Percentiles rank a stretch among this genome's conserved stretches.
Conservation (phyloP, 768 basidiomycete genomes). For the Tricholoma sp. region DNA sequence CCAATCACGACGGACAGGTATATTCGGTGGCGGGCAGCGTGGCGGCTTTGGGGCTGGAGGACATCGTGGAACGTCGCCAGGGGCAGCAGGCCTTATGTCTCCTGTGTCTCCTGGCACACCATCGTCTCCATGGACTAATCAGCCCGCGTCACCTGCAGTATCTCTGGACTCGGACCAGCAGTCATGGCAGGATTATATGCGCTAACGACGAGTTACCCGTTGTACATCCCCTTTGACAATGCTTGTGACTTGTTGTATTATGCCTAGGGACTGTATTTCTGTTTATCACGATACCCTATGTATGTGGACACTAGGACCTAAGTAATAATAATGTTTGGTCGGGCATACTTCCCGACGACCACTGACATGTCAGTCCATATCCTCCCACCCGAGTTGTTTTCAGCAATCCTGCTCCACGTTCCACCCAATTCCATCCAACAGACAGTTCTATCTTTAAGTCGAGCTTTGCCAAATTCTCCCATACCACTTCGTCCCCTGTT, state of each 20-base stretch:
- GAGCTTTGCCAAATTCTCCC: constrained; percentile 57
- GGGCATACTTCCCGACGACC: background rate
- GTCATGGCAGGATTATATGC: constrained; percentile 40
- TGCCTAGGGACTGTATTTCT: background rate
- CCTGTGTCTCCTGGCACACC: background rate
- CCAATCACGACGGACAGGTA: constrained; percentile 50
- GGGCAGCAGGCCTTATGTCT: background rate
- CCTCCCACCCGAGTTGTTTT: constrained; percentile 67
- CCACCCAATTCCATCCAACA: constrained; percentile 41
- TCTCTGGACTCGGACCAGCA: constrained; percentile 15
- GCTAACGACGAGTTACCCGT: constrained; percentile 20
- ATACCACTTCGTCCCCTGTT: constrained; percentile 58
- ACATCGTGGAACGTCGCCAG: background rate
- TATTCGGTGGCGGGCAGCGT: constrained; percentile 44
- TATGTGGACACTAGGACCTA: background rate
- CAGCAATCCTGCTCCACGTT: constrained; percentile 49
- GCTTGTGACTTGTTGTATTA: too few species aligned
- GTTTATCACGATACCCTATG: background rate
- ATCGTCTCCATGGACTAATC: constrained; percentile 32
- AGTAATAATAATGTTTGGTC: too few species aligned
- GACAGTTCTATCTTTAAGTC: constrained; percentile 52
- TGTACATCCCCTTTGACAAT: background rate
- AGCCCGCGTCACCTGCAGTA: constrained; percentile 35
- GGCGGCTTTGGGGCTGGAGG: constrained; percentile 5
- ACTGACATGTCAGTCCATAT: constrained; percentile 19